Conservation (phyloP, 2,329 filamentous ascomycete genomes). For the Sclerotiophoma versabilis region DNA sequence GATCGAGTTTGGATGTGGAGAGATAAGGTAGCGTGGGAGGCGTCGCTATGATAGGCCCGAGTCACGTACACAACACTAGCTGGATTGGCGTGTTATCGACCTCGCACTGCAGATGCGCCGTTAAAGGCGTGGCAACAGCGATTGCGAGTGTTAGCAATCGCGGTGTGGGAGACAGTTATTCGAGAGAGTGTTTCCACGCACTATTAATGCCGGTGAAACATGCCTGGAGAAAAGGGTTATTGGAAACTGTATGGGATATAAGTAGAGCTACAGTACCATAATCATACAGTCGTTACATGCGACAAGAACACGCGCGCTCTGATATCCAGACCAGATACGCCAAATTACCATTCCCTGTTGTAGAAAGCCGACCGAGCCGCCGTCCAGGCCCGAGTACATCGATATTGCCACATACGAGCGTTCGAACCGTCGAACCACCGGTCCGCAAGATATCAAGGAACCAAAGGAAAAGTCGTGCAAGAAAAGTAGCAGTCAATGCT, state of each 20-base stretch:
- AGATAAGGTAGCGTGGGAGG: slow-evolving; percentile 27
- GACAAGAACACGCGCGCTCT: slow-evolving; percentile 6
- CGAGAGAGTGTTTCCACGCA: neutral
- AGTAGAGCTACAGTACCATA: slow-evolving; percentile 8
- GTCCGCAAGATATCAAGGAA: neutral
- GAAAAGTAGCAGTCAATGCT: neutral
- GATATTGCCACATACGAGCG: slow-evolving; percentile 8
- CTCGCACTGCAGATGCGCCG: neutral
- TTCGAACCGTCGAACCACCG: neutral
- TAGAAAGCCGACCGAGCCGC: slow-evolving; percentile 1
- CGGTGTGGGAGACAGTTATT: neutral
- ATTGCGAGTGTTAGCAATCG: neutral
- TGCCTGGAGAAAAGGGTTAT: neutral
- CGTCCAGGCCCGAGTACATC: slow-evolving; percentile 12
- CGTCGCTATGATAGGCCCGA: slow-evolving; percentile 10
- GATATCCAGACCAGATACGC: slow-evolving; percentile 27
- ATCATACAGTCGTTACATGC: slow-evolving; percentile 6
- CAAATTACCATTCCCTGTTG: neutral
- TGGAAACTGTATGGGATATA: slow-evolving; percentile 2
- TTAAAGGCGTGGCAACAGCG: neutral
- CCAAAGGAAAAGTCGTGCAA: slow-evolving; percentile 5
- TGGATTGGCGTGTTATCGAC: slow-evolving; percentile 10
- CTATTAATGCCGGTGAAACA: neutral
- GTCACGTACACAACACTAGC: slow-evolving; percentile 17
- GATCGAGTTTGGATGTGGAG: slow-evolving; percentile 13